Evolutionary conservation across 257 asterid genomes (phyloP), one percentile per base, ranked within the genome.

Genomic region (Salvia rosmarinus): DNA sequence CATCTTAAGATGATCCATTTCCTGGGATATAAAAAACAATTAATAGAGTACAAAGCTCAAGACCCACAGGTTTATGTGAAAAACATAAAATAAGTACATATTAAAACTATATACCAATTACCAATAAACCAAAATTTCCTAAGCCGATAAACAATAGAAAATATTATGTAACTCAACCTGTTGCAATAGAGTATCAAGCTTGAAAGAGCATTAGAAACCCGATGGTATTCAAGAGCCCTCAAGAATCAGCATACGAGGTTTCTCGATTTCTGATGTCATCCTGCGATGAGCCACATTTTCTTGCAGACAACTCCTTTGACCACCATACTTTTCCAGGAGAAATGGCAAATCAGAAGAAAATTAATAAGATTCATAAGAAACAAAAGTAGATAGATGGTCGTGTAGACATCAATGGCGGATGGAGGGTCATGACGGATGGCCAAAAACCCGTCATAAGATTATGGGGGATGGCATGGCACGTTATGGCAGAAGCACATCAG

Each of bases 1-100:
- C 98, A 94, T 94, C 90, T 94, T 94, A 73, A 90, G 90, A 86
- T 90, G 97, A 86, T 94, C 97, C 96, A 86, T 89, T 85, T 94
- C 98, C 98, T 94, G 87, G 56, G 21, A 49, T 50, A 49, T 49
- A 40, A 61, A 56, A n/a, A 78, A 52, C 57, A 57, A 61, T 2
- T 9, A 19, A 37, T 9, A 9, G 5, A 79, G 80, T 55, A 62
- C 28, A 63, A 75, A 72, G 21, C 64, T 35, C 25, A 72, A 68
- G 77, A 47, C 47, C 28, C 62, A 75, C 25, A 49, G 43, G 43
- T 68, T 47, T 20, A 64, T 13, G 47, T 5, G 12, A 19, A 66
- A 21, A 43, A 46, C 19, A 42, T 47, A 23, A 55, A 44, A 30
- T 47, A 57, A 43, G 42, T 71, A 64, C 19, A 5, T 12, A 57